A percentile compares a stretch with the other conserved stretches of the same genome.
Evolutionary conservation across 2,329 filamentous ascomycete species (phyloP).

Genomic region (Metarhizium rileyi): DNA sequence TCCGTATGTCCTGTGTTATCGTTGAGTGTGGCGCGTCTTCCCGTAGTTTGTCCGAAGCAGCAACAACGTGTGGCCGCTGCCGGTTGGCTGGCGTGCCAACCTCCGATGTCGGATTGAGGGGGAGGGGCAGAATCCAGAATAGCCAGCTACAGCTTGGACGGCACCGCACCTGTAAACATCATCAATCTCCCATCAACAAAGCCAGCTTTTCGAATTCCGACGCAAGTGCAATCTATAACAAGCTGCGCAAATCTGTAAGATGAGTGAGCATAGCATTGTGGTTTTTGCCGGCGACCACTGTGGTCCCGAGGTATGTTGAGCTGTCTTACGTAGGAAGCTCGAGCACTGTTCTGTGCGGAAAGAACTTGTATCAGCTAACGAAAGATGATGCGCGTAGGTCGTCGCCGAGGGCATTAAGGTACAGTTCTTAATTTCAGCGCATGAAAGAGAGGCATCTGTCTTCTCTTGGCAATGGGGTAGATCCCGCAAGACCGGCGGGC

Average conservation of each 20-base stretch:
- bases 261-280: conserved; percentile 68
- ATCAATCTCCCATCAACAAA: not conserved
- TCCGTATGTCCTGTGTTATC: too few relatives aligned
- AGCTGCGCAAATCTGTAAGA: conserved; percentile 21
- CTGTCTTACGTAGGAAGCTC: not conserved
- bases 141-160: too few relatives aligned
- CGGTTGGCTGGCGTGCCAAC: not conserved
- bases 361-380: conserved; percentile 11
- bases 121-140: conserved; percentile 6
- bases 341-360: not conserved
- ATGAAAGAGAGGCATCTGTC: not conserved
- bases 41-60: too few relatives aligned
- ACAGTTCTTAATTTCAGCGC: conserved; percentile 12
- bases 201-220: not conserved
- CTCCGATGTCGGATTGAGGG: conserved; percentile 8
- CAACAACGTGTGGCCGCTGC: too few relatives aligned
- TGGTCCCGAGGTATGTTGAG: conserved; percentile 64
- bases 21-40: not conserved
- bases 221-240: not conserved
- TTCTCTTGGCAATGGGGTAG: not conserved
- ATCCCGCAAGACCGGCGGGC: not conserved
- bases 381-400: conserved; percentile 37
- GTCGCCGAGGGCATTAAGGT: conserved; percentile 81
- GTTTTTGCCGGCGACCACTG: conserved; percentile 79
- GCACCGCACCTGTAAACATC: not conserved